Evolutionary conservation across 2,329 filamentous ascomycete species (phyloP).

Genomic region (Chrysoporthe cubensis): DNA sequence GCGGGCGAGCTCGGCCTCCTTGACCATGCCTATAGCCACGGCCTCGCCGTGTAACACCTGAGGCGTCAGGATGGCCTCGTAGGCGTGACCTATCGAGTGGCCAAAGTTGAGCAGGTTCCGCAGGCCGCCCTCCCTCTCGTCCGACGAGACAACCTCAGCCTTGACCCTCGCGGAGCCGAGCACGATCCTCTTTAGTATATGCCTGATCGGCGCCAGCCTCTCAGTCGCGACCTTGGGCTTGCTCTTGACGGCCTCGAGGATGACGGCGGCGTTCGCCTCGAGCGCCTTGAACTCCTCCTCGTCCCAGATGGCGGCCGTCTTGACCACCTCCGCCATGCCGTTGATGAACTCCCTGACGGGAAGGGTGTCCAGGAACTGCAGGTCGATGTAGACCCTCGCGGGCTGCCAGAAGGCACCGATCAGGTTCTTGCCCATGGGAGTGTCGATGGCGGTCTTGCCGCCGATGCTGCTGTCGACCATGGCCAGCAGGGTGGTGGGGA

Average conservation of each 20-base stretch:
- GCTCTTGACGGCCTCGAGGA: conserved; percentile 73
- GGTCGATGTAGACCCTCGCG: conserved; percentile 89
- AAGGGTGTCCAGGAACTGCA: conserved; percentile 87
- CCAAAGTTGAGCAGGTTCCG: conserved; percentile 97
- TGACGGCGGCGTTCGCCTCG: conserved; percentile 77
- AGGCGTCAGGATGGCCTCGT: conserved; percentile 92
- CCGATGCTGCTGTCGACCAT: conserved; percentile 99
- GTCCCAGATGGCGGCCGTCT: conserved; percentile 96
- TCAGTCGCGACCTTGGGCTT: conserved; percentile 53
- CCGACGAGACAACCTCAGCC: conserved; percentile 89
- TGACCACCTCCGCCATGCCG: conserved; percentile 97
- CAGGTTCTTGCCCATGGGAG: conserved; percentile 92
- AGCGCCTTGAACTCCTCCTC: conserved; percentile 83
- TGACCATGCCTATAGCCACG: conserved; percentile 97
- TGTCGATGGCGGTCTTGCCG: conserved; percentile 98
- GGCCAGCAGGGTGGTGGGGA: conserved; percentile 89
- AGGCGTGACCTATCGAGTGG: conserved; percentile 96
- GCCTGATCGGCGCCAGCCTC: conserved; percentile 68
- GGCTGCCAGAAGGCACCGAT: conserved; percentile 98
- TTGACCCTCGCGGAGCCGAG: conserved; percentile 91
- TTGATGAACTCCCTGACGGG: conserved; percentile 95
- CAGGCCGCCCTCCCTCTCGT: conserved; percentile 92
- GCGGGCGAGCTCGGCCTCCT: conserved; percentile 91
- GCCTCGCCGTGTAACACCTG: conserved; percentile 95
- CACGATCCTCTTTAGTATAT: conserved; percentile 77